These are phyloP conservation scores for Sugiyamaella xylanicola DNA, from an alignment of 1,139 yeast species.

Conservation along the genomic window DNA sequence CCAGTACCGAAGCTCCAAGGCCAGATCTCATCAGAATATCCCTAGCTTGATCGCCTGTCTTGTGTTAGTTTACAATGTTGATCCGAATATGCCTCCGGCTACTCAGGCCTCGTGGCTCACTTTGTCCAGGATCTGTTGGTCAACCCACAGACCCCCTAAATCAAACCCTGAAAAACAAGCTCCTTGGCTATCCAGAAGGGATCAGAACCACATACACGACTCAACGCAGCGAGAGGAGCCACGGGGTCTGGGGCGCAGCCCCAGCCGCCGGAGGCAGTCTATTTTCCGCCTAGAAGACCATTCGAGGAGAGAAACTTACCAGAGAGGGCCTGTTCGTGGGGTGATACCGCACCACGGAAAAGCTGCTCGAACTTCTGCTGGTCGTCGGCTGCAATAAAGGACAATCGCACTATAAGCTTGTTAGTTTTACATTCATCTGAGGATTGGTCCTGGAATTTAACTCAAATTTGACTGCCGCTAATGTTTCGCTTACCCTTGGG, in stretches of 20 bases:
- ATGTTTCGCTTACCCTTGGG: constrained; percentile 43
- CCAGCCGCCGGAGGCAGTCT: too few relatives aligned
- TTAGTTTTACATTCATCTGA: constrained; percentile 4
- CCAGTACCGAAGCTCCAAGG: constrained; percentile 70
- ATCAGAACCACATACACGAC: too few relatives aligned
- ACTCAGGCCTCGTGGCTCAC: too few relatives aligned
- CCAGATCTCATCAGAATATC: constrained; percentile 80
- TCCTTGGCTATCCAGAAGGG: too few relatives aligned
- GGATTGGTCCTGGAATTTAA: too few relatives aligned
- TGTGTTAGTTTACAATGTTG: background rate
- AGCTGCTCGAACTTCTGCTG: constrained; percentile 83
- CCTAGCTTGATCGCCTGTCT: constrained; percentile 73
- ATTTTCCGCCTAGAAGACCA: too few relatives aligned
- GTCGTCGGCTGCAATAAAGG: constrained; percentile 82
- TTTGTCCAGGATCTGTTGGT: too few relatives aligned
- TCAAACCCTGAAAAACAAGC: too few relatives aligned
- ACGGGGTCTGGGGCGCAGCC: too few relatives aligned
- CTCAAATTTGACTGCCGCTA: too few relatives aligned
- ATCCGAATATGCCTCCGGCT: constrained; percentile 1
- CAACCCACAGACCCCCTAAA: too few relatives aligned
- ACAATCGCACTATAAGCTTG: constrained; percentile 56
- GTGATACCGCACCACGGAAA: constrained; percentile 75
- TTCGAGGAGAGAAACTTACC: constrained; percentile 9
- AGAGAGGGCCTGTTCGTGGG: constrained; percentile 69
- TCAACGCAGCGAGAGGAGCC: too few relatives aligned